Evolutionary conservation across 2,329 filamentous ascomycete genomes (phyloP).

Genomic region (Pyrenophora seminiperda): DNA sequence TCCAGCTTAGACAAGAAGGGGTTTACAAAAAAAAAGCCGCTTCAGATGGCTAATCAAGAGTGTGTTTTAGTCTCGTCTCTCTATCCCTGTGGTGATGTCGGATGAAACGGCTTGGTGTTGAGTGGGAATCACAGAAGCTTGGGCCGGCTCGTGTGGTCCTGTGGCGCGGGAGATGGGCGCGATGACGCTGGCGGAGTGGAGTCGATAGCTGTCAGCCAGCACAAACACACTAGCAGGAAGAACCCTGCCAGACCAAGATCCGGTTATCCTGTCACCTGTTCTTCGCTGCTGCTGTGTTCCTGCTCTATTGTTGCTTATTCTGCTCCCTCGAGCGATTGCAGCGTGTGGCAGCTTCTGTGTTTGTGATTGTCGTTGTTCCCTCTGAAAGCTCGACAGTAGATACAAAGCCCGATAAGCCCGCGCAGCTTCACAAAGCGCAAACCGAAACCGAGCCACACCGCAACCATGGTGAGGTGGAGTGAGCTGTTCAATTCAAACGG

Average conservation of each 20-base stretch:
- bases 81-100: background rate
- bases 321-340: background rate
- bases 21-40: background rate
- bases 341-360: background rate
- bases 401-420: constrained; percentile 1
- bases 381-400: constrained; percentile 1
- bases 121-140: constrained; percentile 13
- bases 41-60: constrained; percentile 3
- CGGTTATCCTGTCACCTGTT: background rate
- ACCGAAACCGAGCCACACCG: background rate
- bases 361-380: background rate
- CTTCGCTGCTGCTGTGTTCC: constrained; percentile 6
- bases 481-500: constrained; percentile 46
- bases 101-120: constrained; percentile 1
- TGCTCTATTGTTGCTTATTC: constrained; percentile 1
- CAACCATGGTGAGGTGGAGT: constrained; percentile 48
- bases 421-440: constrained; percentile 1
- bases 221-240: constrained; percentile 9
- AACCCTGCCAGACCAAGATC: constrained; percentile 5
- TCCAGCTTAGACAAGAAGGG: constrained; percentile 3
- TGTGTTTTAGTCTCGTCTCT: background rate
- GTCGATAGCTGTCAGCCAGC: constrained; percentile 14
- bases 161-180: constrained; percentile 11
- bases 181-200: constrained; percentile 20
- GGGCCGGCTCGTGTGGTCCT: constrained; percentile 12